Percentiles rank a stretch among this genome's conserved stretches.
Evolutionary conservation across 1,284 basidiomycete genomes (phyloP).

Genomic region (Phellinidium pouzarii): DNA sequence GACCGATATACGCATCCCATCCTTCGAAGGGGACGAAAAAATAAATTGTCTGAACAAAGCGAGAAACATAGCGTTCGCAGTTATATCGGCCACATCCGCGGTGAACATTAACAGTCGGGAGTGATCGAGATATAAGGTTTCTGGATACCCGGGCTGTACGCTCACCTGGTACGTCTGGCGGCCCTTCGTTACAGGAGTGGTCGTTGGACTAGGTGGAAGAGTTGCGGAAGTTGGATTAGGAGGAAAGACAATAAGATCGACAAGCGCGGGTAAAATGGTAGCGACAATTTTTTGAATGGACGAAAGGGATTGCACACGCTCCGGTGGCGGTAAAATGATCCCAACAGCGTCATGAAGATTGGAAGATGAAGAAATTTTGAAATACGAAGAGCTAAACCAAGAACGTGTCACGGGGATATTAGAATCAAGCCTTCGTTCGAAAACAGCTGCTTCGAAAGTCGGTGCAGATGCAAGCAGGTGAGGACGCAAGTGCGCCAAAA

Average conservation of each 20-base stretch:
- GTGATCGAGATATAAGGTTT: conserved; percentile 81
- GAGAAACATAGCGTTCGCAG: conserved; percentile 73
- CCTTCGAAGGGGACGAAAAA: conserved; percentile 33
- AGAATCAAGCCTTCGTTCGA: conserved; percentile 51
- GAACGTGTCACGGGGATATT: conserved; percentile 50
- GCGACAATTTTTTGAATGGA: conserved; percentile 29
- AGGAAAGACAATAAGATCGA: conserved; percentile 64
- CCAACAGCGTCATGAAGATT: conserved; percentile 4
- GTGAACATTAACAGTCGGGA: conserved; percentile 64
- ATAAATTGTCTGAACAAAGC: conserved; percentile 74
- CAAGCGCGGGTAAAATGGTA: conserved; percentile 56
- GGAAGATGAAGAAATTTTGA: conserved; percentile 30
- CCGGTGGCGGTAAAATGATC: background rate
- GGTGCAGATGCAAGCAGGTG: conserved; percentile 78
- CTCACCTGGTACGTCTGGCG: conserved; percentile 26
- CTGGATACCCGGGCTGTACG: conserved; percentile 52
- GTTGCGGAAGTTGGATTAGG: conserved; percentile 35
- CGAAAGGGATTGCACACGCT: background rate
- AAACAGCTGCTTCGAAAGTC: conserved; percentile 75
- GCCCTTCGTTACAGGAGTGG: conserved; percentile 28
- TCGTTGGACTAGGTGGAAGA: conserved; percentile 24
- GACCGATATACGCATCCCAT: conserved; percentile 27
- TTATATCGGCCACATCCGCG: conserved; percentile 70
- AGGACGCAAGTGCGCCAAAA: conserved; percentile 81
- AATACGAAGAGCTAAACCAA: conserved; percentile 51